Base-by-base conservation (phyloP, 164 flowering plant genomes). In the Brasenia schreberi region DNA sequence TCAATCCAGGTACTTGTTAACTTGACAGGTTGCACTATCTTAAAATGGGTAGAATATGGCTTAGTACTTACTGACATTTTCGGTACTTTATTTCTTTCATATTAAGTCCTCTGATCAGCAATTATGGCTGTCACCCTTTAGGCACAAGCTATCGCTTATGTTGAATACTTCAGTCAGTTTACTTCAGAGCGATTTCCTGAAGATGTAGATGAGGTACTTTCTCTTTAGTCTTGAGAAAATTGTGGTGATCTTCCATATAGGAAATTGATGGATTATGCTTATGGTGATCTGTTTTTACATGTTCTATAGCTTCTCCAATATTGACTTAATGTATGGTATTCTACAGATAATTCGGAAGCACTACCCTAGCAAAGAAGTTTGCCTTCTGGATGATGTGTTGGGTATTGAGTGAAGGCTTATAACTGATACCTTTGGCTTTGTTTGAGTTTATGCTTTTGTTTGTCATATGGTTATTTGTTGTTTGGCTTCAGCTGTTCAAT, bases 141-240 rank as follows among this genome's bases (percentile, higher is more conserved):
- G 98, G 92, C 84, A 75, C 94, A 93, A 83, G 81, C 78, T 65
- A 83, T 82, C 71, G 97, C 98, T 10, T 93, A 90, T 78, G 98
- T 90, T 70, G 97, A 93, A 64, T 87, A 83, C 70, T 88, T 93
- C 70, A 91, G 89, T 59, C 98, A 93, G 73, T 93, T 88, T 77
- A 90, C 90, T 67, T 88, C 96, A 23, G 98, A 90, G 72, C 85
- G 79, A 19, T 93, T 93, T 71, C 87, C 97, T 45, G 97, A 90
- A 45, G 97, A 93, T 71, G 80, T 93, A 72, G 84, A 89, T 59
- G 98, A 93, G 97, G 98, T 93, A 88, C 18, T 18, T 61, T 7
- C 4, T 23, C 63, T 61, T 64, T 65, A 14, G n/a, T 43, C 65
- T 49, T 49, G 12, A 49, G 56, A 49, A 45, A 49, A 14, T 33